Evolutionary conservation across 352 stramenopile species (phyloP).

Genomic region (Sclerospora graminicola): DNA sequence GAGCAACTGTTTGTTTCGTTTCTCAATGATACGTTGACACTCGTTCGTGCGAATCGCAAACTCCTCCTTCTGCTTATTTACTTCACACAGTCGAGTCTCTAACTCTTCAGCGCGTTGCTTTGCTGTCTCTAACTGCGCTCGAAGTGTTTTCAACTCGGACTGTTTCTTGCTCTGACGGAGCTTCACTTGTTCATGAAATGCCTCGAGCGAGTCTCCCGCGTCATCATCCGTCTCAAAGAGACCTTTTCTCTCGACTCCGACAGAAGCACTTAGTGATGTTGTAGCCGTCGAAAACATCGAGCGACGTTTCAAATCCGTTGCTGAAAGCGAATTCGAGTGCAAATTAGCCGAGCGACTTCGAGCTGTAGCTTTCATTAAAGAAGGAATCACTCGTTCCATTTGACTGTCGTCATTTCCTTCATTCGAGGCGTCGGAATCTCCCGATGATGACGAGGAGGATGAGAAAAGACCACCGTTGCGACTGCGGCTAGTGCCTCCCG

Average conservation of each 20-base stretch:
- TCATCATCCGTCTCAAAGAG: conserved; percentile 76
- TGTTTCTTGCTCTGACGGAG: conserved; percentile 60
- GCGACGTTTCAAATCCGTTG: conserved; percentile 16
- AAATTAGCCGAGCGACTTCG: conserved; percentile 19
- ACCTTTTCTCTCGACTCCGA: conserved; percentile 34
- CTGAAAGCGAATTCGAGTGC: conserved; percentile 13
- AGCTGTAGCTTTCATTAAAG: conserved; percentile 4
- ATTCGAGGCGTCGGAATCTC: conserved; percentile 16
- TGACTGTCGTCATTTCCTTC: conserved; percentile 7
- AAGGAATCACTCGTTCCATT: conserved; percentile 5
- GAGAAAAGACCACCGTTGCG: conserved; percentile 30
- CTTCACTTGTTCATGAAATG: conserved; percentile 58
- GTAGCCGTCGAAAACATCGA: conserved; percentile 32
- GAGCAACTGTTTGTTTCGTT: conserved; percentile 79
- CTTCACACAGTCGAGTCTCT: conserved; percentile 21
- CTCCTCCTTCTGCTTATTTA: conserved; percentile 49
- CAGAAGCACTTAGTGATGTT: conserved; percentile 13
- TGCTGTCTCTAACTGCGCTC: conserved; percentile 30
- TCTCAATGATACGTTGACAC: conserved; percentile 76
- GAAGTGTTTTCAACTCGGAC: conserved; percentile 43
- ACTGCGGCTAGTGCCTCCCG: conserved; percentile 12
- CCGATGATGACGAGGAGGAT: conserved; percentile 24
- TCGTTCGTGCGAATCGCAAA: conserved; percentile 63
- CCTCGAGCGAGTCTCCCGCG: conserved; percentile 52
- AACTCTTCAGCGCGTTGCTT: conserved; percentile 22